Percentiles rank a stretch among this genome's conserved stretches.
phyloP scores from a whole-genome alignment of 805 yeast species.

The Wickerhamiella shivajii region DNA sequence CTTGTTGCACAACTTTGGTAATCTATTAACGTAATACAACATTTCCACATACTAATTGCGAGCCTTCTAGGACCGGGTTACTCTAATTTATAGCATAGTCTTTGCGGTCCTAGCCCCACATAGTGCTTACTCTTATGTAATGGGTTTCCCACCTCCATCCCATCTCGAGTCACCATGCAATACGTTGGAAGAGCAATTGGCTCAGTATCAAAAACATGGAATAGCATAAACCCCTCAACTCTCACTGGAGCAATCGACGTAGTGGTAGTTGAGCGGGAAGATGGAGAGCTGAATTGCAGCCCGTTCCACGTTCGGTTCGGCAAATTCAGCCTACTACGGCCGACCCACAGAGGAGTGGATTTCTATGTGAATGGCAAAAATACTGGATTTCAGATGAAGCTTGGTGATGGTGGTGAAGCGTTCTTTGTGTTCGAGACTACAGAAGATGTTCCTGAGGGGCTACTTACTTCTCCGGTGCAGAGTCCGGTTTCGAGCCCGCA shows the following conservation, averaged over 20 bases:
- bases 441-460: conserved; percentile 53
- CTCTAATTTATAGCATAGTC: no score
- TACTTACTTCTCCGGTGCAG: conserved; percentile 76
- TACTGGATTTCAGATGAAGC: conserved; percentile 83
- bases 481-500: conserved; percentile 44
- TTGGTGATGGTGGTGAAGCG: conserved; percentile 97
- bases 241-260: conserved; percentile 95
- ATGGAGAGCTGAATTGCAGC: conserved; percentile 69
- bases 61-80: no score
- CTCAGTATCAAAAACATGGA: conserved; percentile 93
- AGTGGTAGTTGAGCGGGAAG: conserved; percentile 80
- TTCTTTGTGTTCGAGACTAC: conserved; percentile 87
- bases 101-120: no score
- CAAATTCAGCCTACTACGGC: conserved; percentile 78
- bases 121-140: no score
- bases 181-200: conserved; percentile 94
- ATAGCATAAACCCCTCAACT: conserved; percentile 91
- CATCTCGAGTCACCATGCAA: conserved; percentile 43
- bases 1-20: no score
- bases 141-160: not conserved
- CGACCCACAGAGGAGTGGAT: conserved; percentile 88
- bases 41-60: no score
- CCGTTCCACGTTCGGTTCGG: conserved; percentile 97
- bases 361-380: conserved; percentile 70
- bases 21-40: no score